Conservation (phyloP, 1,284 basidiomycete species). For the Volvariella volvacea region DNA sequence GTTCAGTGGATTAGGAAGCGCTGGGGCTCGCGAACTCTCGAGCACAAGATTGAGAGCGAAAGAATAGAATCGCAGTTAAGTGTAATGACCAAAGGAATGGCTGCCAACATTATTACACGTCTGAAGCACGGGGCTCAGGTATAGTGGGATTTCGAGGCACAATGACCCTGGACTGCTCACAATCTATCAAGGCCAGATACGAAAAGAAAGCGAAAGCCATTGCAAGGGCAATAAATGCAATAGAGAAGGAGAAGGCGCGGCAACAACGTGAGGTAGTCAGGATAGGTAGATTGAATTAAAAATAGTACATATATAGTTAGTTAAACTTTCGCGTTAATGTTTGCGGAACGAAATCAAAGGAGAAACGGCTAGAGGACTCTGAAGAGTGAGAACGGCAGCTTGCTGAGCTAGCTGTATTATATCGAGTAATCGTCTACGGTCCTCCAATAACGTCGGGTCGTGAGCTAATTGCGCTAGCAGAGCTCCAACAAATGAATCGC, state of each 20-base stretch:
- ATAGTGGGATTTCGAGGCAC: constrained; percentile 11
- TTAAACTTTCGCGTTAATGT: too few species aligned
- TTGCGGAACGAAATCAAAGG: constrained; percentile 45
- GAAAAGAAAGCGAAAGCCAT: constrained; percentile 43
- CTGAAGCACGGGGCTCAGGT: constrained; percentile 74
- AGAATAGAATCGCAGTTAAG: constrained; percentile 3
- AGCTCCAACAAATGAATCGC: constrained; percentile 82
- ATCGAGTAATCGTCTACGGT: constrained; percentile 32
- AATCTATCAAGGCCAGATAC: constrained; percentile 59
- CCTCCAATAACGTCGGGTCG: constrained; percentile 37
- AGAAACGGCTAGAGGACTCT: constrained; percentile 60
- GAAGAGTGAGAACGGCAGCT: constrained; percentile 60
- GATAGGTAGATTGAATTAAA: constrained; percentile 44
- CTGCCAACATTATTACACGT: constrained; percentile 71
- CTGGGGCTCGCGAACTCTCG: constrained; percentile 24
- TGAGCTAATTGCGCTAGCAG: constrained; percentile 52
- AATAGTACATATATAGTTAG: too few species aligned
- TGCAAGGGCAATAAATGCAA: constrained; percentile 25
- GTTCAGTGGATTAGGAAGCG: constrained; percentile 56
- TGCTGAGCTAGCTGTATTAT: constrained; percentile 49
- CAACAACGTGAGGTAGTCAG: constrained; percentile 46
- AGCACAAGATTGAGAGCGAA: constrained; percentile 25
- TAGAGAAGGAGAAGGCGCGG: constrained; percentile 41
- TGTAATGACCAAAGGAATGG: constrained; percentile 60
- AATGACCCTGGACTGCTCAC: constrained; percentile 4